phyloP scores from a whole-genome alignment of 1,139 yeast genomes.

The Lodderomyces orthopsilosis region DNA sequence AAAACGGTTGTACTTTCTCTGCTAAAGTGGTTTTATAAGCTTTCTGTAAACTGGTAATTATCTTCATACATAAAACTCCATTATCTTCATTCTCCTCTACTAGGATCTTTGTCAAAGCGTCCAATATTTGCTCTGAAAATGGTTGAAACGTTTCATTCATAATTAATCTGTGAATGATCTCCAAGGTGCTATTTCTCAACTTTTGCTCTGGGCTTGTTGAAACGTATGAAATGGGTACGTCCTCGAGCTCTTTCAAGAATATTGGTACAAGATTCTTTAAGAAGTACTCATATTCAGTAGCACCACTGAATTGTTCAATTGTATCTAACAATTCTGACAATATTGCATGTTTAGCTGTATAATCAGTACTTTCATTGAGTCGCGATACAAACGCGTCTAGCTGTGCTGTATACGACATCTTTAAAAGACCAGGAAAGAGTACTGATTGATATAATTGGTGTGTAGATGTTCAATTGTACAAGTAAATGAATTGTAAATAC shows the following conservation, averaged over 20 bases:
- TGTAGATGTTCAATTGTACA: slow-evolving; percentile 1
- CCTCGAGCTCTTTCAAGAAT: slow-evolving; percentile 56
- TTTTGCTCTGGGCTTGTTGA: slow-evolving; percentile 67
- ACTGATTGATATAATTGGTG: not conserved
- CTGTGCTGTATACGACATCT: slow-evolving; percentile 48
- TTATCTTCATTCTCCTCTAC: slow-evolving; percentile 89
- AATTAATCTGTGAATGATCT: slow-evolving; percentile 76
- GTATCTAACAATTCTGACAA: slow-evolving; percentile 83
- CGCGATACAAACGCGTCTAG: slow-evolving; percentile 61
- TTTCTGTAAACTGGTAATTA: slow-evolving; percentile 84
- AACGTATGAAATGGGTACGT: slow-evolving; percentile 70
- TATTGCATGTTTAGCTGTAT: slow-evolving; percentile 58
- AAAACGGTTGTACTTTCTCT: slow-evolving; percentile 76
- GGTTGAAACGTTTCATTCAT: slow-evolving; percentile 82
- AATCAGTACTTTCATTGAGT: slow-evolving; percentile 55
- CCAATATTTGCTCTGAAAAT: slow-evolving; percentile 60
- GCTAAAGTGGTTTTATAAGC: slow-evolving; percentile 68
- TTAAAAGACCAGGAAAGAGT: slow-evolving; percentile 1
- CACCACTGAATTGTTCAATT: slow-evolving; percentile 77
- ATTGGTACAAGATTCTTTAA: slow-evolving; percentile 61
- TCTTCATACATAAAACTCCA: slow-evolving; percentile 88
- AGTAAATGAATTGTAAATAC: not conserved
- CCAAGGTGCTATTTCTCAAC: slow-evolving; percentile 71
- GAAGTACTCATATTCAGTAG: slow-evolving; percentile 74
- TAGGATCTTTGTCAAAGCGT: slow-evolving; percentile 58